phyloP scores from a whole-genome alignment of 2,329 filamentous ascomycete genomes.

The Colletotrichum incanum region DNA sequence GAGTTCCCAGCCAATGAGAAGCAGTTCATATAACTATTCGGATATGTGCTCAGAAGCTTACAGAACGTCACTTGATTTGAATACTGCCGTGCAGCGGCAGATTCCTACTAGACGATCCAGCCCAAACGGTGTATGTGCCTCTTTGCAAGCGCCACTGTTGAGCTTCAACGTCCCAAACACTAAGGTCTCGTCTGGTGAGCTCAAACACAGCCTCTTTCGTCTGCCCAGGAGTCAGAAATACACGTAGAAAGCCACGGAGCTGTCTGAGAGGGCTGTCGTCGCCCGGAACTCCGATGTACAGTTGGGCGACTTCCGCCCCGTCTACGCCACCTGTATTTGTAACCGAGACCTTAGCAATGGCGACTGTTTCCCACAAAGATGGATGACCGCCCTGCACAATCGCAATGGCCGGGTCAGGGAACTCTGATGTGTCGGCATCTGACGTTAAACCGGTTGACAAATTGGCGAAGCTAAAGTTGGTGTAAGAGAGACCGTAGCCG shows the following conservation, averaged over 20 bases:
- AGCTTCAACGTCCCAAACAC: slow-evolving; percentile 73
- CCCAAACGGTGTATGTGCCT: slow-evolving; percentile 61
- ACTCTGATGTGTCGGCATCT: slow-evolving; percentile 51
- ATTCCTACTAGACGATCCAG: slow-evolving; percentile 65
- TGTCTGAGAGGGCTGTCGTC: slow-evolving; percentile 66
- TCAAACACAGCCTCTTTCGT: slow-evolving; percentile 62
- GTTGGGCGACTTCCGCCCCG: slow-evolving; percentile 64
- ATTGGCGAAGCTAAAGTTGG: slow-evolving; percentile 65
- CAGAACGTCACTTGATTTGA: slow-evolving; percentile 48
- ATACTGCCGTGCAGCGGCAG: slow-evolving; percentile 59
- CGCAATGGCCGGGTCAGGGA: slow-evolving; percentile 59
- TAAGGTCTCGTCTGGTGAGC: slow-evolving; percentile 75
- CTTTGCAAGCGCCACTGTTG: slow-evolving; percentile 73
- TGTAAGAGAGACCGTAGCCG: slow-evolving; percentile 71
- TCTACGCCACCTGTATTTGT: slow-evolving; percentile 59
- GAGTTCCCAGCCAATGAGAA: no score
- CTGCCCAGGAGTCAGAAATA: slow-evolving; percentile 39
- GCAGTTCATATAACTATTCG: slow-evolving; percentile 4
- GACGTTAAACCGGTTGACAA: slow-evolving; percentile 55
- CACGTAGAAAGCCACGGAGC: slow-evolving; percentile 72
- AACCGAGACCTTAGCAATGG: slow-evolving; percentile 56
- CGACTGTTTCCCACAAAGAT: slow-evolving; percentile 65
- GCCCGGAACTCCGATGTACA: slow-evolving; percentile 63
- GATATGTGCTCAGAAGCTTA: no score
- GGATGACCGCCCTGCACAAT: slow-evolving; percentile 61